Evolutionary conservation across 2,329 filamentous ascomycete species (phyloP), one percentile per base, ranked within the genome.

Genomic region (Fusarium bactridioides): DNA sequence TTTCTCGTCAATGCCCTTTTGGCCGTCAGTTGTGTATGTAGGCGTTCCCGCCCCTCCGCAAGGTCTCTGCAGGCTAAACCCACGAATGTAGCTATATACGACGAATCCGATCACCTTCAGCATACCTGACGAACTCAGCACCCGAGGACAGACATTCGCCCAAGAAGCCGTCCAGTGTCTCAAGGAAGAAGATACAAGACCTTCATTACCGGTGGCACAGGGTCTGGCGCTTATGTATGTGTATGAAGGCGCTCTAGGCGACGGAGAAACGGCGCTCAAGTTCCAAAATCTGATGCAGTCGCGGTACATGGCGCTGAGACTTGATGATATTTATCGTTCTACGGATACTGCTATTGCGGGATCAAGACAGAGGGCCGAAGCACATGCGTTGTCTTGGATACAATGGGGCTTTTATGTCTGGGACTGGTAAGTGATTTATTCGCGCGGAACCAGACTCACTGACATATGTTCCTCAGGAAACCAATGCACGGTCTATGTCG

Each of bases 1-100:
- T 72, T 72, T 53, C 64, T 72, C 8, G 60, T 69, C n/a, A 72
- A 72, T 57, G 70, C 69, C 18, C n/a, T 72, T 23, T 61, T 72
- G 40, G 69, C 70, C 29, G 64, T 72, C n/a, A 66, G 70, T 27
- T 72, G 70, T 33, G 70, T 72, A 65, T 66, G 70, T 66, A 58
- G 45, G 45, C 65, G 25, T 35, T 35, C 10, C 7, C 40, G 10
- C 15, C n/a, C 10, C 5, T 11, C 10, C 44, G n/a, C 8, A 4
- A n/a, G 33, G 9, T 10, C 21, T 10, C 23, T 23, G 4, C 27
- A 18, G 33, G 13, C 65, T 69, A 33, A 54, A 29, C 48, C 11
- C 5, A 12, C 25, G n/a, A 25, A 11, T 40, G 9, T 16, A 72
- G 69, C 11, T 72, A 15, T 61, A 61, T 31, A 64, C 69, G 12